phyloP scores from a whole-genome alignment of 2,329 filamentous ascomycete species.

The Atkinsonella texensis region DNA sequence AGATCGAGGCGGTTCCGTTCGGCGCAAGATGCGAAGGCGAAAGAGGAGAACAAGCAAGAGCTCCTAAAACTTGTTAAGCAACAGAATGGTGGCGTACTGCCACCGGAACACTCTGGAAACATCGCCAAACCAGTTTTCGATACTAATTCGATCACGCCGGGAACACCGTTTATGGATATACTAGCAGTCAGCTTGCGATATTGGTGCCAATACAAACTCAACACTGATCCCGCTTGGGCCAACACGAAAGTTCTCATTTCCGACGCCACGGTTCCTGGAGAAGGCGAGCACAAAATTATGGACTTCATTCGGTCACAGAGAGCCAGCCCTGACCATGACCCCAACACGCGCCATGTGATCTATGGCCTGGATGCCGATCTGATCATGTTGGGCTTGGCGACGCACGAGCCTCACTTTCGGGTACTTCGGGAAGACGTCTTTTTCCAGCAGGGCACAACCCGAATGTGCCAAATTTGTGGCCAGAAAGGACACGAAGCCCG shows the following conservation, averaged over 20 bases:
- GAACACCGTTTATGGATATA: slow-evolving; percentile 97
- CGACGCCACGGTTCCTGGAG: slow-evolving; percentile 91
- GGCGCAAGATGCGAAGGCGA: slow-evolving; percentile 87
- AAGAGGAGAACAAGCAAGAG: slow-evolving; percentile 82
- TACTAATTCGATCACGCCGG: slow-evolving; percentile 75
- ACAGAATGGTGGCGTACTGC: slow-evolving; percentile 55
- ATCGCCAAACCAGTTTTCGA: slow-evolving; percentile 87
- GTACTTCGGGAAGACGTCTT: slow-evolving; percentile 96
- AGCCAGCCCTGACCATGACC: slow-evolving; percentile 79
- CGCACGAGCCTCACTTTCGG: slow-evolving; percentile 93
- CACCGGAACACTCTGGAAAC: slow-evolving; percentile 48
- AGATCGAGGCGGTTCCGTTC: slow-evolving; percentile 90
- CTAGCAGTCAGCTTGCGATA: slow-evolving; percentile 82
- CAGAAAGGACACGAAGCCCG: slow-evolving; percentile 85
- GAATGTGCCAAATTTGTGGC: slow-evolving; percentile 77
- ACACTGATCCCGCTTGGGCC: slow-evolving; percentile 91
- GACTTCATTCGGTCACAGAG: slow-evolving; percentile 91
- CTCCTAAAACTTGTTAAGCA: slow-evolving; percentile 74
- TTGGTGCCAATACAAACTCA: slow-evolving; percentile 96
- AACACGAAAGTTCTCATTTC: slow-evolving; percentile 97
- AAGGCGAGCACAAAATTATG: slow-evolving; percentile 99
- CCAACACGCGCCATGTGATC: slow-evolving; percentile 95
- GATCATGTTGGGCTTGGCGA: slow-evolving; percentile 95
- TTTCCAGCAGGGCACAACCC: slow-evolving; percentile 71
- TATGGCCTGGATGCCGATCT: slow-evolving; percentile 96